Conservation (phyloP, 2,329 filamentous ascomycete species). For the Aspergillus tamarii region DNA sequence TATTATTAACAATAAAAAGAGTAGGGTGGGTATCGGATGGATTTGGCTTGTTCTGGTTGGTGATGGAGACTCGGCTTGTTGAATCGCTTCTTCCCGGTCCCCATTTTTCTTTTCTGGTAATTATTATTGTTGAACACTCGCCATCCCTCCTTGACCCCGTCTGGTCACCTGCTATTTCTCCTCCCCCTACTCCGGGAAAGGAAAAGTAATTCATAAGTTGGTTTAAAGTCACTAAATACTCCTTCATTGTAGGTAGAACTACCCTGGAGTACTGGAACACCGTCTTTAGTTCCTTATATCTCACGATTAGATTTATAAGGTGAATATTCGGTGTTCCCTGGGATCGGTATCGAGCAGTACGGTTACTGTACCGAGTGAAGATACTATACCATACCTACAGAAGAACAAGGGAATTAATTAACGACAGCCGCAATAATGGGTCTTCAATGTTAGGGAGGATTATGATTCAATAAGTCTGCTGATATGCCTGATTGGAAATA, state of each 20-base stretch:
- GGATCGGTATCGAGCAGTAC: neutral
- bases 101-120: constrained; percentile 13
- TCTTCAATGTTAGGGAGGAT: neutral
- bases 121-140: neutral
- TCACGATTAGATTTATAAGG: constrained; percentile 1
- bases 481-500: neutral
- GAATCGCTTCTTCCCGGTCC: constrained; percentile 25
- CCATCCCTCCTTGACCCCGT: neutral
- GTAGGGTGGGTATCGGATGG: constrained; percentile 18
- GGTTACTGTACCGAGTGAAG: neutral
- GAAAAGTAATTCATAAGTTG: neutral
- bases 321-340: neutral
- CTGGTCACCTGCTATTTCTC: neutral
- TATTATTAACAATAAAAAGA: constrained; percentile 2
- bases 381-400: neutral
- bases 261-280: neutral
- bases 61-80: constrained; percentile 10
- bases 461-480: neutral
- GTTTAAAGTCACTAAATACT: neutral
- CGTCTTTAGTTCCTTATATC: neutral
- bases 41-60: constrained; percentile 20
- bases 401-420: too few species aligned
- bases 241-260: neutral
- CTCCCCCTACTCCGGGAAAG: neutral
- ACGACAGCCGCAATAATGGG: neutral